A percentile compares a stretch with the other conserved stretches of the same genome.
These are phyloP conservation scores for Thecaphora thlaspeos DNA, from an alignment of 1,284 basidiomycete species.

Conservation along the genomic window DNA sequence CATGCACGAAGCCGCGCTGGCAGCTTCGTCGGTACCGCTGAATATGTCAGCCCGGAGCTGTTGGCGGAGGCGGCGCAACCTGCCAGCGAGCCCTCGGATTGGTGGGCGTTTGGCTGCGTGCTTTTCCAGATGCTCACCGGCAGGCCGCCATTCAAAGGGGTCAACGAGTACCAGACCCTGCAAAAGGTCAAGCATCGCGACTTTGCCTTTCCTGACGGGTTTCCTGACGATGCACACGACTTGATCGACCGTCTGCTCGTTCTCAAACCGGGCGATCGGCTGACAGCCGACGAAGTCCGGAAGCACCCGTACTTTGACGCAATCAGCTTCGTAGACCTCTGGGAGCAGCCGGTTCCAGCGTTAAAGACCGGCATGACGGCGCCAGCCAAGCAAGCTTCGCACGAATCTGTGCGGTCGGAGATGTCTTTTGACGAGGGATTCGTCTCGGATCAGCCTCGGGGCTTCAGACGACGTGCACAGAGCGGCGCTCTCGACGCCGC, in stretches of 20 bases:
- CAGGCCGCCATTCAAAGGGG: constrained; percentile 63
- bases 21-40: constrained; percentile 93
- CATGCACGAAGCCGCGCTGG: constrained; percentile 59
- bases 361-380: constrained; percentile 34
- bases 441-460: constrained; percentile 25
- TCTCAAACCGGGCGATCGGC: constrained; percentile 41
- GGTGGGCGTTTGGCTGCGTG: constrained; percentile 65
- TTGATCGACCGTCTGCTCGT: constrained; percentile 61
- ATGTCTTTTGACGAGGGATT: constrained; percentile 23
- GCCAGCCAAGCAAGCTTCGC: constrained; percentile 5
- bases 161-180: constrained; percentile 65
- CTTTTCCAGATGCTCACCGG: constrained; percentile 64
- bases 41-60: constrained; percentile 92
- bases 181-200: constrained; percentile 64
- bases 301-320: constrained; percentile 36
- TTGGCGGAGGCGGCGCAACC: constrained; percentile 66
- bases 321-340: constrained; percentile 38
- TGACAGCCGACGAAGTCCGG: constrained; percentile 26
- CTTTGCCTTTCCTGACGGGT: constrained; percentile 61
- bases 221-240: constrained; percentile 60
- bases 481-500: too few relatives aligned
- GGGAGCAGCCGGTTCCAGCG: constrained; percentile 22
- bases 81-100: constrained; percentile 61
- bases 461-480: constrained; percentile 22
- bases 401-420: neutral